Conservation (phyloP, 1,139 yeast genomes). For the Candida frijolesensis region DNA sequence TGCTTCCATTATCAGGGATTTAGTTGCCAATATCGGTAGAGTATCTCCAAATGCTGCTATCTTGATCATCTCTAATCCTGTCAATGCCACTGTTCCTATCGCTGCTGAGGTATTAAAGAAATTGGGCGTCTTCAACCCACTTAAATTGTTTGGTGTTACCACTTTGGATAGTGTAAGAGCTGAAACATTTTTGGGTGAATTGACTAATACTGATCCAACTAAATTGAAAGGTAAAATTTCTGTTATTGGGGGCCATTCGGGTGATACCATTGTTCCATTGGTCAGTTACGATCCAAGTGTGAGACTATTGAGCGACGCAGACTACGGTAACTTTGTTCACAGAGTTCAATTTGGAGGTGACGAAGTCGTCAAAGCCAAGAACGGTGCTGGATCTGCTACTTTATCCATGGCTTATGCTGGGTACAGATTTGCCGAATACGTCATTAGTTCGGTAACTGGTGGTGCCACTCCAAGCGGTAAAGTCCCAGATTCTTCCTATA, state of each 20-base stretch:
- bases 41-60: constrained; percentile 64
- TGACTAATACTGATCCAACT: constrained; percentile 36
- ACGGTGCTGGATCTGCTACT: constrained; percentile 79
- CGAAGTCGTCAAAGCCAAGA: constrained; percentile 76
- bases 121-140: constrained; percentile 63
- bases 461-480: constrained; percentile 14
- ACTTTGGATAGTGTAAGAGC: constrained; percentile 73
- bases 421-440: constrained; percentile 60
- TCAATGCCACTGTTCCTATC: constrained; percentile 74
- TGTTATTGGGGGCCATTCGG: constrained; percentile 78
- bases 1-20: constrained; percentile 65
- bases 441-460: constrained; percentile 47
- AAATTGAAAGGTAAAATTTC: constrained; percentile 52
- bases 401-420: constrained; percentile 81
- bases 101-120: constrained; percentile 70
- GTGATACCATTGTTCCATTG: constrained; percentile 72
- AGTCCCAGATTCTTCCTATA: constrained; percentile 60
- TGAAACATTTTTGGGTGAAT: constrained; percentile 60
- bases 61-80: constrained; percentile 73
- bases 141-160: constrained; percentile 70
- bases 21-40: constrained; percentile 60
- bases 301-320: constrained; percentile 25
- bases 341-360: constrained; percentile 80
- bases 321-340: constrained; percentile 48
- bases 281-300: constrained; percentile 32